phyloP scores from a whole-genome alignment of 108 stramenopile species.

The Cyclotella choctawhatcheeana region DNA sequence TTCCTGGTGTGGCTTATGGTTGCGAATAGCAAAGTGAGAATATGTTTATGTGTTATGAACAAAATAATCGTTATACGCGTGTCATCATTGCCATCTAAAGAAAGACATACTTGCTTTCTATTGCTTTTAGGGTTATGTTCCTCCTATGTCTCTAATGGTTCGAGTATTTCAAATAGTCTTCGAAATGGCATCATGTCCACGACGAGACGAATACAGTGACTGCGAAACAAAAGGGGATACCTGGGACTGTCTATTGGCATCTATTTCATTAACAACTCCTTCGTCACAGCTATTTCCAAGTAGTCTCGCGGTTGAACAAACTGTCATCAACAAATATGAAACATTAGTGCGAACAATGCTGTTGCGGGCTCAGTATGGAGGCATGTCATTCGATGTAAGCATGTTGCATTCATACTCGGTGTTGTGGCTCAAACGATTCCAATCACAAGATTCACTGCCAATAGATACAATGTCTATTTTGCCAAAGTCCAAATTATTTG shows the following conservation, averaged over 20 bases:
- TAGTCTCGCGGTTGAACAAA: not conserved
- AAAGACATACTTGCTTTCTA: not conserved
- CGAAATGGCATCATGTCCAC: conserved; percentile 82
- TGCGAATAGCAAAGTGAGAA: conserved; percentile 80
- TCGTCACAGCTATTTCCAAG: conserved; percentile 20
- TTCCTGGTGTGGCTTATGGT: conserved; percentile 92
- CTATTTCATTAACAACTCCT: conserved; percentile 35
- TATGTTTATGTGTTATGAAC: not conserved
- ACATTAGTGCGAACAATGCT: conserved; percentile 68
- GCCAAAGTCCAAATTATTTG: not conserved
- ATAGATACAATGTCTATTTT: not conserved
- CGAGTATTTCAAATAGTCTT: conserved; percentile 72
- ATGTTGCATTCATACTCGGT: conserved; percentile 69
- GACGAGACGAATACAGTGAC: conserved; percentile 48
- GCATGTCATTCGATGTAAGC: conserved; percentile 76
- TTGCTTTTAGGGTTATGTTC: conserved; percentile 31
- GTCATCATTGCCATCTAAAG: too few species aligned
- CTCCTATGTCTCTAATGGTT: conserved; percentile 33
- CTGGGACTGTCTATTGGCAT: not conserved
- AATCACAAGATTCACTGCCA: not conserved
- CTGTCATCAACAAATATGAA: conserved; percentile 20
- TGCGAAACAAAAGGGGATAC: not conserved
- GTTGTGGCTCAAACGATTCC: conserved; percentile 67
- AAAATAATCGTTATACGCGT: too few species aligned
- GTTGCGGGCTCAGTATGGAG: conserved; percentile 77